Percentiles rank a stretch among this genome's conserved stretches.
Conservation (phyloP, 2,329 filamentous ascomycete species). For the Scedosporium minutisporum region DNA sequence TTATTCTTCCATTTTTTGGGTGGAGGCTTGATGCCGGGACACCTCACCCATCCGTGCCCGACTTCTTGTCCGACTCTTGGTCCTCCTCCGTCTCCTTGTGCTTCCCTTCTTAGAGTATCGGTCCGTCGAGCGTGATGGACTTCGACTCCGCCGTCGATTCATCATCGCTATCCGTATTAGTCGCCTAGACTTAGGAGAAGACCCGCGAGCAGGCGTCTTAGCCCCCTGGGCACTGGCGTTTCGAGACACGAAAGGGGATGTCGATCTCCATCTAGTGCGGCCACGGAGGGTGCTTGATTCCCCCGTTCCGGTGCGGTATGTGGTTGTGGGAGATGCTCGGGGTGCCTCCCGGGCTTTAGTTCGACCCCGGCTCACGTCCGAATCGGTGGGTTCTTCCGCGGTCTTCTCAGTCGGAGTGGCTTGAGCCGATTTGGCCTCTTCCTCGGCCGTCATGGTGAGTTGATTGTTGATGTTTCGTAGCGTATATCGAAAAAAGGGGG, state of each 20-base stretch:
- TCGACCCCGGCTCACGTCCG: neutral
- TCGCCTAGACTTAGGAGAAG: neutral
- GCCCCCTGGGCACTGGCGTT: neutral
- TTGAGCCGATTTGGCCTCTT: neutral
- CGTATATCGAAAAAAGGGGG: neutral
- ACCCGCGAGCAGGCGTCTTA: neutral
- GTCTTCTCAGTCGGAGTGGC: neutral
- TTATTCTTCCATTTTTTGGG: neutral
- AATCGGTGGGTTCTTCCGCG: neutral
- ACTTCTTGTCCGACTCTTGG: neutral
- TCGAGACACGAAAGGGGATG: neutral
- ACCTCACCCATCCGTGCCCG: neutral
- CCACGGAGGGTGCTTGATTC: constrained; percentile 2
- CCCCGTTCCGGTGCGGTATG: neutral
- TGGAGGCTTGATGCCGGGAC: neutral
- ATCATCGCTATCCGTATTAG: constrained; percentile 1
- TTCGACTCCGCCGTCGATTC: neutral
- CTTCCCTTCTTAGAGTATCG: neutral
- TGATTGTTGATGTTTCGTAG: neutral
- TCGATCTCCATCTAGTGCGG: constrained; percentile 6
- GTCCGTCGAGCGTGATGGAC: constrained; percentile 1
- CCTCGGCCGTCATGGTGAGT: neutral
- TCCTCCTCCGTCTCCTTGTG: constrained; percentile 4
- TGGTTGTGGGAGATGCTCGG: neutral
- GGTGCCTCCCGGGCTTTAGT: neutral